Evolutionary conservation across 345 rosid species (phyloP), one percentile per base, ranked within the genome.

Genomic region (Corchorus olitorius): DNA sequence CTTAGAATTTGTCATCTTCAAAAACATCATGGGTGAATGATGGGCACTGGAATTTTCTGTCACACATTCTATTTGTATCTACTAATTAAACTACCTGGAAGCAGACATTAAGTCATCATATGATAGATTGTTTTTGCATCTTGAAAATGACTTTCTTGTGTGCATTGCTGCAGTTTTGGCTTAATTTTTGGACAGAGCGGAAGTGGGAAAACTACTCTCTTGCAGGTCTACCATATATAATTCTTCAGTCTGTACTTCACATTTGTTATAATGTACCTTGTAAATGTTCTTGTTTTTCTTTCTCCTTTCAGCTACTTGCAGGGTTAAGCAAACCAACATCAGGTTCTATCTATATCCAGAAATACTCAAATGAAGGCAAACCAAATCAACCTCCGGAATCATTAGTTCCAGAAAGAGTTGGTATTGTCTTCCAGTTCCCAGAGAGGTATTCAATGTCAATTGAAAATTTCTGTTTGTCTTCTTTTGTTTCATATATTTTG

Each of bases 111-210:
- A 22, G 13, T 70, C 3, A 8, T 33, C 11, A 2, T 27, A 27
- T 27, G 27, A 9, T 52, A 15, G 43, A 53, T 65, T 75, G 37
- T 33, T 75, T 65, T 34, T 33, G 58, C 33, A 15, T 63, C 34
- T 45, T 33, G 35, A 3, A 33, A 37, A 16, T 37, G 43, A 52
- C 20, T 43, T 60, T 49, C 49, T 74, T 65, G 41, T 56, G 62
- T 61, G 43, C 19, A 70, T 79, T 66, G 9, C 61, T 85, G 80
- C 88, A 92, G 99, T 82, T 90, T 95, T 85, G 99, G 99, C 72
- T 88, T 95, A 86, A 85, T 95, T 75, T 95, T 90, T 88, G 99
- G 99, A 70, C 90, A 84, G 84, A 95, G 99, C 81, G 98, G 99
- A 81, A 93, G 96, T 53, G 99, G 99, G 35, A 95, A 95, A 85